Evolutionary conservation across 2,329 filamentous ascomycete genomes (phyloP).

Genomic region (Zalaria sp.): DNA sequence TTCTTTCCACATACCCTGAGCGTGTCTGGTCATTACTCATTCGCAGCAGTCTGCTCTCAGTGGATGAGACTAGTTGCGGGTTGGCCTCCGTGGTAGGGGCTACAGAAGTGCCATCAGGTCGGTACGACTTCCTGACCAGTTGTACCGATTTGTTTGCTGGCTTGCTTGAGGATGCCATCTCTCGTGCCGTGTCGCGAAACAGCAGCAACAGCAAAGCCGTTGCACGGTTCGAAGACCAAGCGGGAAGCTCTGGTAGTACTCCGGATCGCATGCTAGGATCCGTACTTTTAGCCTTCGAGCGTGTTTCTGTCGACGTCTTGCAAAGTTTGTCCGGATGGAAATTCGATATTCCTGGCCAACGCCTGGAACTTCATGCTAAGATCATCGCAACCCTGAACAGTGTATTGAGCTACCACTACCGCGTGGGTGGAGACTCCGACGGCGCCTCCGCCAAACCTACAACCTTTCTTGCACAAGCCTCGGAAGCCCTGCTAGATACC

Average conservation of each 20-base stretch:
- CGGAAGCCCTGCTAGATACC: slow-evolving; percentile 60
- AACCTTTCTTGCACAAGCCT: slow-evolving; percentile 54
- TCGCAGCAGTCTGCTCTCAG: slow-evolving; percentile 65
- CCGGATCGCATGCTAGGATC: slow-evolving; percentile 64
- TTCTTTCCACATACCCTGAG: slow-evolving; percentile 60
- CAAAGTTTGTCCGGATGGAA: slow-evolving; percentile 80
- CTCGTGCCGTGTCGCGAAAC: slow-evolving; percentile 48
- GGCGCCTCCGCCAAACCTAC: slow-evolving; percentile 38
- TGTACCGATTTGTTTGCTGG: slow-evolving; percentile 61
- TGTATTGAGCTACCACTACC: slow-evolving; percentile 58
- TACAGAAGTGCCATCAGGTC: slow-evolving; percentile 62
- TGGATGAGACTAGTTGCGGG: slow-evolving; percentile 60
- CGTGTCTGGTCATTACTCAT: slow-evolving; percentile 83
- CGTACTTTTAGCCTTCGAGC: slow-evolving; percentile 58
- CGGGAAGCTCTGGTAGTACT: slow-evolving; percentile 50
- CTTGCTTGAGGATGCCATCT: slow-evolving; percentile 62
- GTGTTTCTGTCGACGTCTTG: slow-evolving; percentile 66
- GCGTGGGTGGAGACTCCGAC: slow-evolving; percentile 48
- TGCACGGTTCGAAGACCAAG: slow-evolving; percentile 30
- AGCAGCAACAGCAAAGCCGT: slow-evolving; percentile 41
- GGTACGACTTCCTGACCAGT: slow-evolving; percentile 63
- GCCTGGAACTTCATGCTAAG: slow-evolving; percentile 51
- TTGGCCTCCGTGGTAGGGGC: slow-evolving; percentile 68
- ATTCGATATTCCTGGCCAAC: slow-evolving; percentile 55
- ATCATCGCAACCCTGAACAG: slow-evolving; percentile 59